These are phyloP conservation scores for Rhypophila decipiens DNA, from an alignment of 495 filamentous ascomycete genomes.

Conservation along the genomic window DNA sequence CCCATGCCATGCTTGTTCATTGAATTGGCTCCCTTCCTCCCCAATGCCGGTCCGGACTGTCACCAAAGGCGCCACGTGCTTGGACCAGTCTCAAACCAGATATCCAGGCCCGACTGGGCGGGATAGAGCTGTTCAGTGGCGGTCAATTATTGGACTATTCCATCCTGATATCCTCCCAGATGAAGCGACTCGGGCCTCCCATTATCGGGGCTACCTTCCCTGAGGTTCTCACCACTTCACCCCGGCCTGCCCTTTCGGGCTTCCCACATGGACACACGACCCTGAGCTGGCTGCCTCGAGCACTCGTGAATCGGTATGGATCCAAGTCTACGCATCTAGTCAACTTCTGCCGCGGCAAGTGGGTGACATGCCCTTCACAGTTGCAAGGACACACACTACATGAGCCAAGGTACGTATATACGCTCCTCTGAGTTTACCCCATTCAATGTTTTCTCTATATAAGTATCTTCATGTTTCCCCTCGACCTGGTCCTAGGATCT, in stretches of 20 bases:
- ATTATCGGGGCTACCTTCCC: too few species aligned
- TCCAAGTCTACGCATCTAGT: not conserved
- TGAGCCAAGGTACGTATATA: too few species aligned
- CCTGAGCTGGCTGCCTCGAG: not conserved
- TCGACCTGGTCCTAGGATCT: too few species aligned
- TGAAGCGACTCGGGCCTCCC: not conserved
- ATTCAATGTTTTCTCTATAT: too few species aligned
- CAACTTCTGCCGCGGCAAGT: not conserved
- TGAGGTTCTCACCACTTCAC: not conserved
- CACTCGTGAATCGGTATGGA: not conserved
- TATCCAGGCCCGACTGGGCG: not conserved
- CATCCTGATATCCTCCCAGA: not conserved
- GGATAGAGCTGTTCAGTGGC: constrained; percentile 2
- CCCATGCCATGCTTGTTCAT: constrained; percentile 1
- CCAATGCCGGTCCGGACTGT: not conserved
- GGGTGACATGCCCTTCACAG: too few species aligned
- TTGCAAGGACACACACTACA: too few species aligned
- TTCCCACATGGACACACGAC: not conserved
- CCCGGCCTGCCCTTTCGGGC: not conserved
- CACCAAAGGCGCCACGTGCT: constrained; percentile 16
- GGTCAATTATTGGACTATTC: constrained; percentile 4
- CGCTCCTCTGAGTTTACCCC: too few species aligned
- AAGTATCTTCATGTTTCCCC: too few species aligned
- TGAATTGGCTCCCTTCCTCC: not conserved
- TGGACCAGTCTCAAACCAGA: not conserved